A percentile compares a stretch with the other conserved stretches of the same genome.
Conservation (phyloP, 75 land plant species). For the Adiantum capillusveneris region DNA sequence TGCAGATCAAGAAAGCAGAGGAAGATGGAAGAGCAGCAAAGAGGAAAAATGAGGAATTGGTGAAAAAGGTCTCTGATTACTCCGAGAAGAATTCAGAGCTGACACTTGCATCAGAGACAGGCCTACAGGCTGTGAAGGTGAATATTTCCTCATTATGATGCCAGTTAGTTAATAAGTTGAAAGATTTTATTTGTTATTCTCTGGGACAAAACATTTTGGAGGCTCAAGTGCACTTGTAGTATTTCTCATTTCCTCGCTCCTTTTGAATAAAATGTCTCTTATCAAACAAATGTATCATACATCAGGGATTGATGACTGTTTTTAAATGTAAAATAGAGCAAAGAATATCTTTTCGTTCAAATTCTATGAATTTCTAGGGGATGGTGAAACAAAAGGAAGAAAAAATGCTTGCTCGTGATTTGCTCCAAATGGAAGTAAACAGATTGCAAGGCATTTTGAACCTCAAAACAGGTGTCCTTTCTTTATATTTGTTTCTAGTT, state of each 20-base stretch:
- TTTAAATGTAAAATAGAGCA: too few relatives aligned
- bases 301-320: too few relatives aligned
- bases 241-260: too few relatives aligned
- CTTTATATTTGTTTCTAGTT: too few relatives aligned
- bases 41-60: constrained; percentile 21
- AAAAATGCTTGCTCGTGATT: constrained; percentile 22
- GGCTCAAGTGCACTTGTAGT: too few relatives aligned
- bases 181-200: too few relatives aligned
- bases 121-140: constrained; percentile 20
- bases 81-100: constrained; percentile 26
- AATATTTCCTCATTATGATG: background rate
- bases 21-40: constrained; percentile 18
- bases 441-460: constrained; percentile 21
- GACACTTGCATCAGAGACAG: constrained; percentile 26
- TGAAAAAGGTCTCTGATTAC: constrained; percentile 5
- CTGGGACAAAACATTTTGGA: too few relatives aligned
- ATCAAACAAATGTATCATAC: too few relatives aligned
- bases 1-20: constrained; percentile 27
- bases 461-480: constrained; percentile 19
- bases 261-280: too few relatives aligned
- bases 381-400: constrained; percentile 27
- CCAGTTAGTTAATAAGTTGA: too few relatives aligned
- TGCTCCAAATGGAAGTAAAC: constrained; percentile 41
- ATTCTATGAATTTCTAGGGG: too few relatives aligned
- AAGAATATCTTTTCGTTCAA: too few relatives aligned